Base-by-base conservation (phyloP, 2,329 filamentous ascomycete species). In the Colletotrichum orbiculare region DNA sequence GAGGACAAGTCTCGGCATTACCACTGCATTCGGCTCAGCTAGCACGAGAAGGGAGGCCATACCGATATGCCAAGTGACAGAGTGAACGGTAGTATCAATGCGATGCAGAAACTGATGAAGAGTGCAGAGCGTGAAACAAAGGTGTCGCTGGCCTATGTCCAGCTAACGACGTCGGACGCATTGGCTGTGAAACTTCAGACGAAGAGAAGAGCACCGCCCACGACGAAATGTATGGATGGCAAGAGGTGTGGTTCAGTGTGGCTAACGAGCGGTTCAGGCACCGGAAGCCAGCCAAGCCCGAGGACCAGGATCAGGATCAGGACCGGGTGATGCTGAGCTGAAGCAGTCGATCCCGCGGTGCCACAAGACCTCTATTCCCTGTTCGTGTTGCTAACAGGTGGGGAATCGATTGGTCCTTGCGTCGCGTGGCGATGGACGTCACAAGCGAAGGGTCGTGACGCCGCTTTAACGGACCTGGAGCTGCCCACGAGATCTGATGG, bases 51-150 rank as follows among this genome's bases (percentile, higher is more conserved):
- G 53, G 46, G 52, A 53, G 53, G 58, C 12, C 63, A 49, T 66
- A 66, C 63, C 52, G 35, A 41, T 49, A 49, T 43, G 43, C 45
- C 54, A 42, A 57, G 53, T 55, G 33, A 9, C n/a, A 41, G 10
- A 56, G 33, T 43, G 43, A 48, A 50, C 46, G 43, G 47, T 62
- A 43, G 58, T 56, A 66, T 66, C 63, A 66, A 66, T 63, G 63
- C 63, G 63, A 66, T 57, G 63, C 63, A 57, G 43, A 33, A 53
- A 53, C n/a, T 66, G 53, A 63, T 48, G 63, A 66, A 38, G 47
- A 35, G 46, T 66, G 47, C 53, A 41, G 47, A 38, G 48, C 58
- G 53, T 66, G 63, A 66, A 66, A 66, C 63, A 9, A 48, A 52
- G 13, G 63, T 63, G 56, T 63, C 52, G 63, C 58, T 63, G 63